phyloP scores from a whole-genome alignment of 73 alveolate genomes.

The Durusdinium trenchii region DNA sequence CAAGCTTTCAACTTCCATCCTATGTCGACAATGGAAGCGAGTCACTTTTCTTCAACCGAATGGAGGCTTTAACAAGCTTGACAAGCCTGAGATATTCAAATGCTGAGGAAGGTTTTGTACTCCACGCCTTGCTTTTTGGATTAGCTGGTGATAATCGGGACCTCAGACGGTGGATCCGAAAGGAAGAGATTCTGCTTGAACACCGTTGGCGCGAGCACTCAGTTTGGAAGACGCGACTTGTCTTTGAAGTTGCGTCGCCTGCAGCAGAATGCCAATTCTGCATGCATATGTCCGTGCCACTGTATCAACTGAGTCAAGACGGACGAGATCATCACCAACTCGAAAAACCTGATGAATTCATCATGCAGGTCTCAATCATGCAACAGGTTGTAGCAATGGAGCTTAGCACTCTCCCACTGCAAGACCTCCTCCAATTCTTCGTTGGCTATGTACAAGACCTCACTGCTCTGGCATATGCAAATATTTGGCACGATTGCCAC shows the following conservation, averaged over 20 bases:
- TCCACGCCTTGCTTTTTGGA: not conserved
- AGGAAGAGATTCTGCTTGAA: not conserved
- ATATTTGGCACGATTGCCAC: conserved; percentile 36
- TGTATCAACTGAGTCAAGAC: not conserved
- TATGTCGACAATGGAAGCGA: not conserved
- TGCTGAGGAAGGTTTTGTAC: not conserved
- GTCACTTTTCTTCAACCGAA: not conserved
- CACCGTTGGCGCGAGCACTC: conserved; percentile 4
- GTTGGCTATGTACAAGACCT: conserved; percentile 17
- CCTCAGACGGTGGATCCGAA: conserved; percentile 33
- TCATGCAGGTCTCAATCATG: not conserved
- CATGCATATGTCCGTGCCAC: conserved; percentile 20
- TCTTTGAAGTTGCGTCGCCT: not conserved
- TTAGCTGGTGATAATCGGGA: not conserved
- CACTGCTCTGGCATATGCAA: conserved; percentile 15
- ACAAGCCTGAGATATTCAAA: not conserved
- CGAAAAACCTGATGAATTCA: not conserved
- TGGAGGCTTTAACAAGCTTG: not conserved
- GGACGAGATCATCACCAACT: not conserved
- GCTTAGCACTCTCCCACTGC: not conserved
- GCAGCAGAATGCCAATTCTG: not conserved
- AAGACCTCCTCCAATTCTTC: not conserved
- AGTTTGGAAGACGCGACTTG: not conserved
- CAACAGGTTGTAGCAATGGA: not conserved
- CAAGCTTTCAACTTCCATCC: conserved; percentile 50